Percentiles rank a stretch among this genome's conserved stretches.
phyloP scores from a whole-genome alignment of 495 filamentous ascomycete species.

The Hypoxylon subgilvum region DNA sequence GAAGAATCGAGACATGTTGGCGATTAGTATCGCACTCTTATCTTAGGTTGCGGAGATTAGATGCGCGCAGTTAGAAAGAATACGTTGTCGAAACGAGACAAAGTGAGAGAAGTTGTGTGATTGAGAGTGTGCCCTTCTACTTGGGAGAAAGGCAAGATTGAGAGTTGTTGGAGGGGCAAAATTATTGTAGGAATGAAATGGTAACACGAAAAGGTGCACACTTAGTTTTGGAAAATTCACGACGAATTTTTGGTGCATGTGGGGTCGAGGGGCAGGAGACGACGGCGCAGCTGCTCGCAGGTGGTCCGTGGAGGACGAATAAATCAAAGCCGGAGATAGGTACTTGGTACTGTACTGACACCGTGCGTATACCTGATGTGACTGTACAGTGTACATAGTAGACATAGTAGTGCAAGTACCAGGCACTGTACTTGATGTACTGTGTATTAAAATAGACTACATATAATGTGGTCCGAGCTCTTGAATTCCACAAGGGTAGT shows the following conservation, averaged over 20 bases:
- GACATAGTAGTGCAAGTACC: too few relatives aligned
- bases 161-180: constrained; percentile 42
- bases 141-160: constrained; percentile 20
- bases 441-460: too few relatives aligned
- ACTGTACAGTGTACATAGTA: too few relatives aligned
- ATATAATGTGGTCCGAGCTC: too few relatives aligned
- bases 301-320: too few relatives aligned
- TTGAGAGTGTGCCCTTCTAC: not conserved
- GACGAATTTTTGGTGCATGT: constrained; percentile 45
- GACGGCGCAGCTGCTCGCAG: too few relatives aligned
- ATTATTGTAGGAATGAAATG: too few relatives aligned
- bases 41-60: not conserved
- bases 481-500: too few relatives aligned
- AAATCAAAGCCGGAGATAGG: too few relatives aligned
- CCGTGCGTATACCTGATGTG: too few relatives aligned
- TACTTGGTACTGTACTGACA: not conserved
- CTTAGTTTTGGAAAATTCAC: constrained; percentile 41
- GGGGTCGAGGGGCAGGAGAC: constrained; percentile 29
- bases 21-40: not conserved
- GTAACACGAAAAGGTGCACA: constrained; percentile 28
- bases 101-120: constrained; percentile 10
- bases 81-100: constrained; percentile 8
- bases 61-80: not conserved
- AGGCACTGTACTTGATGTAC: too few relatives aligned
- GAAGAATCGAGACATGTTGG: constrained; percentile 96